These are phyloP conservation scores for Trichoderma harzianum DNA, from an alignment of 2,329 filamentous ascomycete genomes.

Conservation along the genomic window DNA sequence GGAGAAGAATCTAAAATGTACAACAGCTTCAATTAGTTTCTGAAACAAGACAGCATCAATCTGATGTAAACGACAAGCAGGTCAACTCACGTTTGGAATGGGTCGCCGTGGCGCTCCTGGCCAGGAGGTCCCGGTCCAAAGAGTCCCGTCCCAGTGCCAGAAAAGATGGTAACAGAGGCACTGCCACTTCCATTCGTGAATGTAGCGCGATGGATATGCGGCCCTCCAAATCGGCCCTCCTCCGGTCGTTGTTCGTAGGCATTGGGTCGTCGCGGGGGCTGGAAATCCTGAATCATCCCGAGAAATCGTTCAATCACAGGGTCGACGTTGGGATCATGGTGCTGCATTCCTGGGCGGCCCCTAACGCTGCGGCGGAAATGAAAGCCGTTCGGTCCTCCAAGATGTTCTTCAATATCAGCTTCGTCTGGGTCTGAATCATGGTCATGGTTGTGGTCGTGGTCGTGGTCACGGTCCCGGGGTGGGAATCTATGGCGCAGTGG, in stretches of 20 bases:
- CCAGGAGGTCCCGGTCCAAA: constrained; percentile 7
- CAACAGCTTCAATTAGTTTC: background rate
- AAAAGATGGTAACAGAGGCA: constrained; percentile 49
- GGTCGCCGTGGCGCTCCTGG: constrained; percentile 31
- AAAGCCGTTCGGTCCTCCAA: constrained; percentile 43
- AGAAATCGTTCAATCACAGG: constrained; percentile 43
- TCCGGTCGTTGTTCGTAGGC: constrained; percentile 22
- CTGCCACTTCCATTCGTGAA: constrained; percentile 41
- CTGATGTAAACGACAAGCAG: background rate
- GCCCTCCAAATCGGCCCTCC: constrained; percentile 24
- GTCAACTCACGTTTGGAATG: constrained; percentile 48
- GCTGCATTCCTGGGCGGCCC: constrained; percentile 24
- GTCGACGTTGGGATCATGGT: constrained; percentile 34
- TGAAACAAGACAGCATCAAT: background rate
- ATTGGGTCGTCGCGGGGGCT: constrained; percentile 16
- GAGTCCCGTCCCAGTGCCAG: constrained; percentile 31
- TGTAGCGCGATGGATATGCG: constrained; percentile 36
- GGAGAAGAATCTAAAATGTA: constrained; percentile 42
- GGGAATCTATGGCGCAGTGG: constrained; percentile 26
- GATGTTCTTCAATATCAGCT: constrained; percentile 54
- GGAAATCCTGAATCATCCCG: constrained; percentile 42
- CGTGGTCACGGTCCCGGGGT: background rate
- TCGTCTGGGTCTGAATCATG: constrained; percentile 57
- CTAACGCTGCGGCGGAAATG: constrained; percentile 38
- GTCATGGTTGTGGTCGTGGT: constrained; percentile 30